Evolutionary conservation across 169 alveolate genomes (phyloP).

Genomic region (Eimeria acervulina): DNA sequence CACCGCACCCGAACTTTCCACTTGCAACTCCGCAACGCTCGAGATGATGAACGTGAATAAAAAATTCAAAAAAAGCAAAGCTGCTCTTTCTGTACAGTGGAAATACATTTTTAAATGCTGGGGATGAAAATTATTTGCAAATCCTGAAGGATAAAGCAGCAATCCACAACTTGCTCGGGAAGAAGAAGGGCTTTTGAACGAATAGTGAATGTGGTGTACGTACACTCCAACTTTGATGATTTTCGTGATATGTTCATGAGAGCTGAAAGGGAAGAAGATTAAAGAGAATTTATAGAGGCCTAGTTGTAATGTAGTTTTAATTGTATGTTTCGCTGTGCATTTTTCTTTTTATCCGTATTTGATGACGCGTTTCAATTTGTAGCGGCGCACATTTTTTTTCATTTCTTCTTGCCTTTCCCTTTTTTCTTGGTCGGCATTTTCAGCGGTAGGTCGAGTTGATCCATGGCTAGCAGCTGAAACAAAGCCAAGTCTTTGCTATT

Average conservation of each 20-base stretch:
- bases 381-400: background rate
- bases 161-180: background rate
- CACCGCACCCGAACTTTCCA: slow-evolving; percentile 52
- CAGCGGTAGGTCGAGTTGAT: slow-evolving; percentile 44
- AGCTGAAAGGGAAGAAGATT: background rate
- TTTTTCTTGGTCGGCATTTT: slow-evolving; percentile 50
- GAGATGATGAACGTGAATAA: background rate
- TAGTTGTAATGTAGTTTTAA: too few species aligned
- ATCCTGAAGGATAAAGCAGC: background rate
- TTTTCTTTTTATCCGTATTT: background rate
- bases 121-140: background rate
- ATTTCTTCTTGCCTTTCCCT: slow-evolving; percentile 41
- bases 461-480: slow-evolving; percentile 75
- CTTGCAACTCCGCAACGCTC: slow-evolving; percentile 9
- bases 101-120: background rate
- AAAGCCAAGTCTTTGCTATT: slow-evolving; percentile 57
- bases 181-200: background rate
- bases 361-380: background rate
- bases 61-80: background rate
- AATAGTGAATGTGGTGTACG: background rate
- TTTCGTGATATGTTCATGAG: background rate
- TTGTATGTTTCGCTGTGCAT: background rate
- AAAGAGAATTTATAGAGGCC: background rate
- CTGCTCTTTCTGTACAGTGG: background rate
- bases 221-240: background rate